Base-by-base conservation (phyloP, 2,329 filamentous ascomycete genomes). In the Penicillium verrucosum region DNA sequence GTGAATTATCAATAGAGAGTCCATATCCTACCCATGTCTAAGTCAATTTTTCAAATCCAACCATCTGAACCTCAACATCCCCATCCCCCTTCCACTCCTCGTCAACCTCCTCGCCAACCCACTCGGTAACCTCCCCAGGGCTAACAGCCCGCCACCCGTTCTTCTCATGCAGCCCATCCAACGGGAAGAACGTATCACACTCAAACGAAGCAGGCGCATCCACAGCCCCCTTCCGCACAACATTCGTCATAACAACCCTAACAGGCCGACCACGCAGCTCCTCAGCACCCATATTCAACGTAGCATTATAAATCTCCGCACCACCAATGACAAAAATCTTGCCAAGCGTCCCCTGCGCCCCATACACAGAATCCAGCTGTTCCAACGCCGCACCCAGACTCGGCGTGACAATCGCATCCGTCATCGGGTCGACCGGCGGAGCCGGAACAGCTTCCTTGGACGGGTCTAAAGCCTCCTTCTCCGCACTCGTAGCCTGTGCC, bases 301-400 rank as follows among this genome's bases (percentile, higher is more conserved):
- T 87, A 23, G 86, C 82, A 38, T 78, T 79, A 75, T 97, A 99
- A 62, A 97, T 87, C 76, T 92, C 88, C 54, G 86, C 89, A 5
- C 94, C 94, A 25, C 94, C 94, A 67, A 99, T 97, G 42, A 97
- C 84, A 73, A 92, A 97, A 4, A 91, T 81, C 65, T 83, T 82
- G 9, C 81, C 82, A 34, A 86, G 65, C 12, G 60, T 67, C 42
- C 62, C 65, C 45, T 59, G 34, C 30, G 55, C 47, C 40, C 59
- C 63, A 56, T 62, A 70, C 43, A 40, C 48, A 29, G 49, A 50
- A 51, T 72, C 70, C 46, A 81, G 69, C 29, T 65, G 68, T 46
- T 68, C 67, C 41, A 90, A 63, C 3, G 86, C 86, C 48, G 78
- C 75, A 54, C 85, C 81, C 4, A 91, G 72, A 11, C 86, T 86